Conservation (phyloP, 148 eudicot genomes). For the Euryodendron excelsum region DNA sequence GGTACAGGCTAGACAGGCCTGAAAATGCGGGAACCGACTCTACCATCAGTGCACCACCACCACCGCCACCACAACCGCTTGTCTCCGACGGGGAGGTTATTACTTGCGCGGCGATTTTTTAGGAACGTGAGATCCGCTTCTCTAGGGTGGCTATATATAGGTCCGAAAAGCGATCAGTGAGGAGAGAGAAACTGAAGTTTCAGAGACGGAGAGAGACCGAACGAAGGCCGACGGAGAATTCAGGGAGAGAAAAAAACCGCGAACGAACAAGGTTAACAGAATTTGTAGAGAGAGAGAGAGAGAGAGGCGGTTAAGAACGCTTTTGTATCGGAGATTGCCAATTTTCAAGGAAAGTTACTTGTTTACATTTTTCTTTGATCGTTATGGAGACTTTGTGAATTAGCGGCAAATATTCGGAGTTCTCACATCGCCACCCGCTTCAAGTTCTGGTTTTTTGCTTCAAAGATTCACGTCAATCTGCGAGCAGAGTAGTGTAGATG, state of each 20-base stretch:
- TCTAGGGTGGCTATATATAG: slow-evolving; percentile 8
- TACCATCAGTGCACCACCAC: too few species aligned
- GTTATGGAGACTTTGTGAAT: not conserved
- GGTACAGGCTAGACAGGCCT: too few species aligned
- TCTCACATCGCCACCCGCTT: not conserved
- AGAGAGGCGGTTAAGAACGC: not conserved
- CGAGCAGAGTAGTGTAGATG: not conserved
- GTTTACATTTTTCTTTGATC: not conserved
- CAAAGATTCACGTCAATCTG: not conserved
- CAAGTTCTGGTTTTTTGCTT: not conserved
- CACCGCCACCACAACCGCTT: too few species aligned
- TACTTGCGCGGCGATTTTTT: slow-evolving; percentile 4
- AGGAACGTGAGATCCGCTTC: slow-evolving; percentile 8
- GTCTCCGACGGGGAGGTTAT: too few species aligned
- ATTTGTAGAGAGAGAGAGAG: slow-evolving; percentile 14
- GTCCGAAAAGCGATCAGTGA: not conserved
- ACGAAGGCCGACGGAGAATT: too few species aligned
- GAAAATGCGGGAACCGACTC: too few species aligned
- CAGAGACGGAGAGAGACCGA: too few species aligned
- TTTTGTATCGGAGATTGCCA: not conserved
- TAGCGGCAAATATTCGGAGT: not conserved
- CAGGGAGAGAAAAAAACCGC: too few species aligned
- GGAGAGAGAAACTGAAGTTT: too few species aligned
- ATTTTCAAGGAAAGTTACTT: not conserved
- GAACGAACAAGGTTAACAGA: too few species aligned